A percentile compares a stretch with the other conserved stretches of the same genome.
Evolutionary conservation across 768 basidiomycete species (phyloP).

Genomic region (Trametes cingulata): DNA sequence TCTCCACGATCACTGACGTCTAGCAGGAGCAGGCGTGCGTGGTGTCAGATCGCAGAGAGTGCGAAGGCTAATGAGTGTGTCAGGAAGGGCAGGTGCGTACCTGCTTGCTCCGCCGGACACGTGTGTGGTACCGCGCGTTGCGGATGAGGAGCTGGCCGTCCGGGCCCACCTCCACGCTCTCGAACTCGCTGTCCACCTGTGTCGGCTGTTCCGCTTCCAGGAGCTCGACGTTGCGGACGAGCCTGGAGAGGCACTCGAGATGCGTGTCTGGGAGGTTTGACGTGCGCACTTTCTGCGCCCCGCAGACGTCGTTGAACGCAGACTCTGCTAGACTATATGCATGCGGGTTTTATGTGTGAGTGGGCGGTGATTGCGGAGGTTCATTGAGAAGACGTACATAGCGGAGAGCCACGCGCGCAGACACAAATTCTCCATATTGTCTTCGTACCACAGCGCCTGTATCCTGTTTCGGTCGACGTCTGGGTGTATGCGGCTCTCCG

Average conservation of each 20-base stretch:
- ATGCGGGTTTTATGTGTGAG: not conserved
- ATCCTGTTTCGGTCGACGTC: conserved; percentile 20
- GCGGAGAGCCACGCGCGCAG: conserved; percentile 44
- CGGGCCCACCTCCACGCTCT: conserved; percentile 21
- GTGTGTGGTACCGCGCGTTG: conserved; percentile 45
- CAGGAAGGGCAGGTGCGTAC: conserved; percentile 27
- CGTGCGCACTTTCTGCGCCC: conserved; percentile 22
- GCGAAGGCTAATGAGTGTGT: too few species aligned
- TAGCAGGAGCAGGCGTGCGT: too few species aligned
- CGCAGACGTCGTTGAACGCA: not conserved
- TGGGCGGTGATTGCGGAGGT: not conserved
- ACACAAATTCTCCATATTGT: conserved; percentile 31
- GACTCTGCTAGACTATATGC: conserved; percentile 29
- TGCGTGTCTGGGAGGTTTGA: conserved; percentile 29
- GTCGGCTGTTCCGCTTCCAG: conserved; percentile 37
- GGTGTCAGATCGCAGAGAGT: too few species aligned
- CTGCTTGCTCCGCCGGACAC: conserved; percentile 39
- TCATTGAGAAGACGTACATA: not conserved
- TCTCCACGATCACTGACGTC: conserved; percentile 40
- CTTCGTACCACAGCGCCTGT: conserved; percentile 34
- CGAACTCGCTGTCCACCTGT: conserved; percentile 38
- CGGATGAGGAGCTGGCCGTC: conserved; percentile 35
- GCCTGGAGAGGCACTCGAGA: conserved; percentile 31
- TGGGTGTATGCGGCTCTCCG: conserved; percentile 22
- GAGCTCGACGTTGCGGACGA: conserved; percentile 36